These are phyloP conservation scores for Vanderwaltozyma tropicalis DNA, from an alignment of 805 yeast species.

Conservation along the genomic window DNA sequence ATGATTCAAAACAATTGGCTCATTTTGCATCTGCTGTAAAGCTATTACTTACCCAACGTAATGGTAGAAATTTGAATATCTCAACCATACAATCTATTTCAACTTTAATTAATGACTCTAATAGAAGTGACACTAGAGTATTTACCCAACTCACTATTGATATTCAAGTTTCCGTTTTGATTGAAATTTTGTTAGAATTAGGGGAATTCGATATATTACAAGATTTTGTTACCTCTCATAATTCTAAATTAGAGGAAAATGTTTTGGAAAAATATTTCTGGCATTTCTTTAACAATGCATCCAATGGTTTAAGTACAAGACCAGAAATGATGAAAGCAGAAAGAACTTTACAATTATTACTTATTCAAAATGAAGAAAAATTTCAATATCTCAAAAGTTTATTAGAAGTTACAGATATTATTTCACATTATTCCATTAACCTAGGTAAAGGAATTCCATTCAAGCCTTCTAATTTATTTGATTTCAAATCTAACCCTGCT, in stretches of 20 bases:
- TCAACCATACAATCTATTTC: background rate
- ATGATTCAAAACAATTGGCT: constrained; percentile 15
- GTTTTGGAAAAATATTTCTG: constrained; percentile 29
- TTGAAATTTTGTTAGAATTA: constrained; percentile 22
- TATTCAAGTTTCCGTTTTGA: constrained; percentile 10
- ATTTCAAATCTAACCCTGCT: constrained; percentile 25
- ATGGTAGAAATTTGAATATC: background rate
- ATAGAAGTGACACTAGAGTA: constrained; percentile 2
- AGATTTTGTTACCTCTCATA: constrained; percentile 7
- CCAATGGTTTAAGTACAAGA: constrained; percentile 32
- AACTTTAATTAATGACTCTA: background rate
- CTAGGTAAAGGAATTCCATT: constrained; percentile 29
- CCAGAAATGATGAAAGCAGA: constrained; percentile 33
- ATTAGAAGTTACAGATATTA: constrained; percentile 22
- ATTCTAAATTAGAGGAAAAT: constrained; percentile 8
- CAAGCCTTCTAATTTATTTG: constrained; percentile 32
- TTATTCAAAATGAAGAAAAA: constrained; percentile 1
- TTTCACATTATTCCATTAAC: constrained; percentile 24
- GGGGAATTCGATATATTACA: constrained; percentile 23
- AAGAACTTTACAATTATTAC: constrained; percentile 17
- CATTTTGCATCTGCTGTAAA: constrained; percentile 15
- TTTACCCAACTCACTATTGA: constrained; percentile 11
- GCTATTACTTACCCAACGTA: background rate
- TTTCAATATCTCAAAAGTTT: constrained; percentile 11
- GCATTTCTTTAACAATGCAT: constrained; percentile 34